Conservation (phyloP, 192 early-diverging fungal genomes). For the Coemansia guatemalensis region DNA sequence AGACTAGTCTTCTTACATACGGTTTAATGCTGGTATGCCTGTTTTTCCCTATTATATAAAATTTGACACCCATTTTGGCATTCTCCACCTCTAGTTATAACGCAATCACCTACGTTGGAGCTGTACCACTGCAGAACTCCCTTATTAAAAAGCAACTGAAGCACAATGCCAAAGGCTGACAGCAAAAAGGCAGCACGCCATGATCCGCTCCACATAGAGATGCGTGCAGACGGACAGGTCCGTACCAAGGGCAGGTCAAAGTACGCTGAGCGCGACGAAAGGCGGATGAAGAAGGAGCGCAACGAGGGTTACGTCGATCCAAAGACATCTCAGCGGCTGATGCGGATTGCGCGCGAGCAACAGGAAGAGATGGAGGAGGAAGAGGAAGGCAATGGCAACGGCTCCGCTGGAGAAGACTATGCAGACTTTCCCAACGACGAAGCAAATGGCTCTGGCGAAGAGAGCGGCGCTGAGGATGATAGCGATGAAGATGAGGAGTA, state of each 20-base stretch:
- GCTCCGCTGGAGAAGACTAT: slow-evolving; percentile 34
- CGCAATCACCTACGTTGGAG: not conserved
- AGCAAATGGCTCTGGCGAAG: slow-evolving; percentile 11
- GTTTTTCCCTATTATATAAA: not conserved
- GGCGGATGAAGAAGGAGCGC: slow-evolving; percentile 53
- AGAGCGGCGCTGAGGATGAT: slow-evolving; percentile 51
- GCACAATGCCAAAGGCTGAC: slow-evolving; percentile 33
- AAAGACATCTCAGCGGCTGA: slow-evolving; percentile 86
- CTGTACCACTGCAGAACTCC: not conserved
- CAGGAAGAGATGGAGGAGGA: slow-evolving; percentile 81
- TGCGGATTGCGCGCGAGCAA: slow-evolving; percentile 86
- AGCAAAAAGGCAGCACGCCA: slow-evolving; percentile 61
- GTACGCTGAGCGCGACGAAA: slow-evolving; percentile 60
- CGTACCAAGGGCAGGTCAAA: slow-evolving; percentile 58
- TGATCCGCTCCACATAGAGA: slow-evolving; percentile 83
- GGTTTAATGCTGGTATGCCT: not conserved
- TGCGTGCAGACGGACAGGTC: slow-evolving; percentile 61
- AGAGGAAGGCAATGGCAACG: slow-evolving; percentile 58
- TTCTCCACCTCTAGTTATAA: not conserved
- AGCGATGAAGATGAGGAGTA: slow-evolving; percentile 69
- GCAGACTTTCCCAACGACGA: slow-evolving; percentile 29
- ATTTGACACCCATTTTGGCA: not conserved
- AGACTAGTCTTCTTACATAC: not conserved
- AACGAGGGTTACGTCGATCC: slow-evolving; percentile 66
- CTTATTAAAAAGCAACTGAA: not conserved